These are phyloP conservation scores for Pythium dissotocum DNA, from an alignment of 352 stramenopile species.

Conservation along the genomic window DNA sequence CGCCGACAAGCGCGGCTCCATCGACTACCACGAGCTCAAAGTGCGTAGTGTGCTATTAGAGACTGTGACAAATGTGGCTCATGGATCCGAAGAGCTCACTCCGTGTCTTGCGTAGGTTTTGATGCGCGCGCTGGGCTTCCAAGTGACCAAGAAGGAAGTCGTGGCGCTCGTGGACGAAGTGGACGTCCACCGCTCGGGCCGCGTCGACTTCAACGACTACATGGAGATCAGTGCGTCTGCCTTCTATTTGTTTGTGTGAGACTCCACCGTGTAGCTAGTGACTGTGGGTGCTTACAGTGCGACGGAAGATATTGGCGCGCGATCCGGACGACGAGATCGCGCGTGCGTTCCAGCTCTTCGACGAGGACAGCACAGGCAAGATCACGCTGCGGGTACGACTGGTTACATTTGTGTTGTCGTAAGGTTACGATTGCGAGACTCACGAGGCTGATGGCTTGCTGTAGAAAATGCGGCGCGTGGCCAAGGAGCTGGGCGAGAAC, in stretches of 20 bases:
- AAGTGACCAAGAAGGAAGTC: conserved; percentile 90
- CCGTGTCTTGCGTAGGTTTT: conserved; percentile 42
- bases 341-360: conserved; percentile 94
- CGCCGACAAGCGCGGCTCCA: conserved; percentile 85
- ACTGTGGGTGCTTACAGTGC: conserved; percentile 37
- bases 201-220: conserved; percentile 90
- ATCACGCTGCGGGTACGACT: conserved; percentile 74
- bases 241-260: neutral
- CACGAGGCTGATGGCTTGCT: neutral
- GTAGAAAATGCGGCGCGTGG: conserved; percentile 92
- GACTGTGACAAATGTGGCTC: neutral
- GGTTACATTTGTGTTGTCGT: neutral
- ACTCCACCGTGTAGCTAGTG: neutral
- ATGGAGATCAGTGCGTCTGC: conserved; percentile 85
- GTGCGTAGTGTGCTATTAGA: conserved; percentile 23
- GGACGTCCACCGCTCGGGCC: conserved; percentile 81
- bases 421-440: neutral
- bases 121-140: conserved; percentile 92
- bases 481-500: conserved; percentile 92
- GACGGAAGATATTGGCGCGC: conserved; percentile 75
- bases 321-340: conserved; percentile 93
- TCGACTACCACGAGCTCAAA: conserved; percentile 95
- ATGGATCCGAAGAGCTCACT: neutral
- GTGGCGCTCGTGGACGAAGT: conserved; percentile 89
- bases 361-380: conserved; percentile 89